Evolutionary conservation across 768 basidiomycete species (phyloP), one percentile per base, ranked within the genome.

Genomic region (Lepiota venenata): DNA sequence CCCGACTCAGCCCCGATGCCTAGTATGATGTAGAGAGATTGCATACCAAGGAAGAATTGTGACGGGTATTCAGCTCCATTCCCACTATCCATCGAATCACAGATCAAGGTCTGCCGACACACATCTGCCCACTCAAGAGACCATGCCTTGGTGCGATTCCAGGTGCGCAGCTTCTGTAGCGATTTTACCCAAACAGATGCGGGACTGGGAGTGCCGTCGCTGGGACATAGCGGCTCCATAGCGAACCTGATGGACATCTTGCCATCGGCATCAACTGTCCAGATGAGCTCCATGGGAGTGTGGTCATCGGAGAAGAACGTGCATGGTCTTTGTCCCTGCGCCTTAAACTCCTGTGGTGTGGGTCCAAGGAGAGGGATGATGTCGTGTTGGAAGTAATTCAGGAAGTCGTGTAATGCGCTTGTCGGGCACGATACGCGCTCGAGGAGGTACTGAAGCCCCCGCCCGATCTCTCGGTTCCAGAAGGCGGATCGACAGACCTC

Each of bases 261-360:
- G 10, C 51, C 57, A 37, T 61, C 55, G 12, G 51, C 57, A 3
- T 58, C 57, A 20, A 61, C 49, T 12, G 57, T 57, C 54, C 57
- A 60, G 43, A 58, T 57, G 29, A 58, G 55, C 27, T 60, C 60
- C 39, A 60, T 48, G 1, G 60, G 56, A 1, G 60, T 58, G 44
- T 60, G 60, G 47, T 60, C 60, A 39, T 60, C 60, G 2, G 57
- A 55, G 35, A 60, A 48, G 47, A 52, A 60, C 16, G 60, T 58
- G 16, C 45, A 52, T 2, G 60, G 60, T 18, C 41, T 43, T 29
- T 50, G 6, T 15, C 50, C 54, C 21, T 25, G 39, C 10, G n/a
- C 39, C 9, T 14, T 25, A 41, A 58, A 55, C 20, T 56, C 54
- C 12, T 50, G 22, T 7, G 60, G 60, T 49, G 47, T 25, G 2